Percentiles rank a stretch among this genome's conserved stretches.
phyloP scores from a whole-genome alignment of 306 rosid species.

The Rubus parviflorus region DNA sequence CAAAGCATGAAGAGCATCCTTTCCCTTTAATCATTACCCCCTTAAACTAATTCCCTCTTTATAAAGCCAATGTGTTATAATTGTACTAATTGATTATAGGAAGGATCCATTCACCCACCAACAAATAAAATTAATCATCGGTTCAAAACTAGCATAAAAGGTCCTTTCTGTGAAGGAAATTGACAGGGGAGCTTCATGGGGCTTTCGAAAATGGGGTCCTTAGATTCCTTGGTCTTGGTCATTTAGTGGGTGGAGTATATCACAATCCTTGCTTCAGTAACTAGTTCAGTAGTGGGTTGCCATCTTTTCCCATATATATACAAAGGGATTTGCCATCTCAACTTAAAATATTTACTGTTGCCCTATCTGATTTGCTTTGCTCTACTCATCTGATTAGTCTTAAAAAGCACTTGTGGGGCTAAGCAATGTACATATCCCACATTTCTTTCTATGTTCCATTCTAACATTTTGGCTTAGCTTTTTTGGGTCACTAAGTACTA shows the following conservation, averaged over 20 bases:
- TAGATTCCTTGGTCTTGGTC: background rate
- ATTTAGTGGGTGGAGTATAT: background rate
- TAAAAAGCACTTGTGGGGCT: slow-evolving; percentile 19
- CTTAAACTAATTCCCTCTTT: slow-evolving; percentile 25
- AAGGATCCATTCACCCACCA: slow-evolving; percentile 33
- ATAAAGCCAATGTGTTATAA: slow-evolving; percentile 19
- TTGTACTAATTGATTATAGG: slow-evolving; percentile 29
- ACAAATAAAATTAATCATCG: slow-evolving; percentile 27
- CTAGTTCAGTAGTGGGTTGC: background rate
- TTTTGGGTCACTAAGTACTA: slow-evolving; percentile 34
- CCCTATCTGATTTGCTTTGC: background rate
- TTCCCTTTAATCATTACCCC: slow-evolving; percentile 45
- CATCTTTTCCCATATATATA: background rate
- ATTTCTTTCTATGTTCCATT: slow-evolving; percentile 29
- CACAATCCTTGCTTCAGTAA: background rate
- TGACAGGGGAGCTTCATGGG: slow-evolving; percentile 1
- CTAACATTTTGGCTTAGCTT: background rate
- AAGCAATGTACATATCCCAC: slow-evolving; percentile 15
- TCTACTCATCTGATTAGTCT: background rate
- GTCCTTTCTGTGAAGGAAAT: background rate
- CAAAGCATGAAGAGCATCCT: slow-evolving; percentile 25
- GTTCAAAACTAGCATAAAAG: slow-evolving; percentile 12
- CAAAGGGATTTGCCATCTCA: background rate
- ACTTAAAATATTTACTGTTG: background rate
- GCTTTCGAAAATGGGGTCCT: slow-evolving; percentile 11